phyloP scores from a whole-genome alignment of 208 protist genomes.

The Balamuthia mandrillaris region DNA sequence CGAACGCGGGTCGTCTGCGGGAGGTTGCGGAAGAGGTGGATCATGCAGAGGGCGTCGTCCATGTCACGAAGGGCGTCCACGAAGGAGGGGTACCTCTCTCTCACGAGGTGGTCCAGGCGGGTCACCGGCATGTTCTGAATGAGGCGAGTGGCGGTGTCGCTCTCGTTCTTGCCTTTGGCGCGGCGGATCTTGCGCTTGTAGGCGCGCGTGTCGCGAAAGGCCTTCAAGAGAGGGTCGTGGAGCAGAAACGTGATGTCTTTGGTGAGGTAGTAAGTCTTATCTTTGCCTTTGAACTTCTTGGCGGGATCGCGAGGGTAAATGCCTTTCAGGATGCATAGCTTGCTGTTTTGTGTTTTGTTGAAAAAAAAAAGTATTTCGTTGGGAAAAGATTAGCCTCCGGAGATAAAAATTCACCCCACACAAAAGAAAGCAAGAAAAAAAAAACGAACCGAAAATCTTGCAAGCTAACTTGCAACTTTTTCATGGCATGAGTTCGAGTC shows the following conservation, averaged over 20 bases:
- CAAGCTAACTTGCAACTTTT: slow-evolving; percentile 86
- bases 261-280: slow-evolving; percentile 96
- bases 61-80: slow-evolving; percentile 91
- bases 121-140: slow-evolving; percentile 79
- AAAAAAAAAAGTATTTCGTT: neutral
- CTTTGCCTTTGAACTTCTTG: slow-evolving; percentile 85
- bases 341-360: neutral
- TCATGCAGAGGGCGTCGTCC: slow-evolving; percentile 93
- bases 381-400: neutral
- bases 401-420: neutral
- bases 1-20: slow-evolving; percentile 49
- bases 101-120: slow-evolving; percentile 89
- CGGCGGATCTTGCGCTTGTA: slow-evolving; percentile 72
- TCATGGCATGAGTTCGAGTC: slow-evolving; percentile 85
- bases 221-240: slow-evolving; percentile 91
- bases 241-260: slow-evolving; percentile 96
- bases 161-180: slow-evolving; percentile 31
- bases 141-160: slow-evolving; percentile 45
- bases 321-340: slow-evolving; percentile 97
- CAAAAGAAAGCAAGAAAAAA: neutral
- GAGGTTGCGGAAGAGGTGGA: slow-evolving; percentile 89
- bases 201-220: slow-evolving; percentile 87
- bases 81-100: slow-evolving; percentile 95
- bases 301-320: slow-evolving; percentile 95
- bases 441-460: slow-evolving; percentile 79